These are phyloP conservation scores for Ophiostoma sp. DNA, from an alignment of 2,329 filamentous ascomycete species.

Conservation along the genomic window DNA sequence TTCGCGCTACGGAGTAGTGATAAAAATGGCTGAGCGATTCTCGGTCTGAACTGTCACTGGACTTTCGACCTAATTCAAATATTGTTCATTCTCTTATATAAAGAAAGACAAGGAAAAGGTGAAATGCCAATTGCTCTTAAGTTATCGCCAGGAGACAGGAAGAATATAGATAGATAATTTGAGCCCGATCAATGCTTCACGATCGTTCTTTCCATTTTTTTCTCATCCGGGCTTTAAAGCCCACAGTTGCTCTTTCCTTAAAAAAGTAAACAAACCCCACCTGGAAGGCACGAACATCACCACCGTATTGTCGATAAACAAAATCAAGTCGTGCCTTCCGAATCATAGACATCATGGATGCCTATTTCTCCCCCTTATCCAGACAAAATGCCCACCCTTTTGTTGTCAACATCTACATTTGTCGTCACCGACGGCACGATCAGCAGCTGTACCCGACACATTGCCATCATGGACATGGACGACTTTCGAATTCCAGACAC, in stretches of 20 bases:
- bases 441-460: neutral
- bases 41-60: no score
- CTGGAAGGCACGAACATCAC: neutral
- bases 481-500: slow-evolving; percentile 23
- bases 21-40: no score
- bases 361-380: neutral
- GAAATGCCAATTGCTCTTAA: neutral
- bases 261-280: neutral
- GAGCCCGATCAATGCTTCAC: neutral
- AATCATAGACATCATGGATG: neutral
- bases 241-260: neutral
- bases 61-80: no score
- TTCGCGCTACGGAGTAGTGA: no score
- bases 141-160: neutral
- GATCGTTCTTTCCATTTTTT: neutral
- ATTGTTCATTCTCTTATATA: no score
- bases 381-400: neutral
- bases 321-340: neutral
- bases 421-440: neutral
- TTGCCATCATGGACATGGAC: neutral
- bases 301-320: neutral
- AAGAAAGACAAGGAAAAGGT: no score
- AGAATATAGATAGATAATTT: no score
- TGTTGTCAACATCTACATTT: neutral
- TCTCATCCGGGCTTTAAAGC: neutral